Percentiles rank a stretch among this genome's conserved stretches.
Evolutionary conservation across 495 filamentous ascomycete species (phyloP).

Genomic region (Astrothelium macrocarpum): DNA sequence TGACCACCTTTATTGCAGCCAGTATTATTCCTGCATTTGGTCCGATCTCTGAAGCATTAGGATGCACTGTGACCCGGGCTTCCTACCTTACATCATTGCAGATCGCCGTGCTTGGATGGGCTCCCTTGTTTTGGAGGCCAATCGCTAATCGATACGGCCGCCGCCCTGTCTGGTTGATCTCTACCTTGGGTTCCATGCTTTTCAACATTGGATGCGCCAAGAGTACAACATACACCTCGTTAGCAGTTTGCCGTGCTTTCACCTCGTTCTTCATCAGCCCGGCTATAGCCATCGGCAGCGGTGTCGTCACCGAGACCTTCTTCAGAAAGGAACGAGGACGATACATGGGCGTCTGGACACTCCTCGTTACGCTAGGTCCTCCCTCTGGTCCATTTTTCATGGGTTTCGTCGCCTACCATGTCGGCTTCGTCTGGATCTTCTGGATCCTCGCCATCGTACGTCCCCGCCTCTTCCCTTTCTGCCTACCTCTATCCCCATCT

Average conservation of each 20-base stretch:
- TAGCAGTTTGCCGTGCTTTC: conserved; percentile 40
- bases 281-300: conserved; percentile 46
- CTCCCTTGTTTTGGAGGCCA: conserved; percentile 47
- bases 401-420: conserved; percentile 23
- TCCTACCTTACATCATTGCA: conserved; percentile 44
- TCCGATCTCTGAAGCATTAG: conserved; percentile 36
- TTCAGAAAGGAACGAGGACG: conserved; percentile 14
- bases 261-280: conserved; percentile 46
- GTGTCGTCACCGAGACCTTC: conserved; percentile 33
- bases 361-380: conserved; percentile 42
- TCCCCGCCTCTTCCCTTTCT: conserved; percentile 4
- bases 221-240: conserved; percentile 33
- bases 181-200: conserved; percentile 36
- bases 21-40: conserved; percentile 45
- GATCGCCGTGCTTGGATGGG: conserved; percentile 41
- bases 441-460: conserved; percentile 35
- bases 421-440: conserved; percentile 26
- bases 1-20: conserved; percentile 48
- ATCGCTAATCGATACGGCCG: conserved; percentile 48
- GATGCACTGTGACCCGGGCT: conserved; percentile 33
- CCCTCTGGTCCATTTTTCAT: conserved; percentile 28
- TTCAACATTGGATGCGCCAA: conserved; percentile 41
- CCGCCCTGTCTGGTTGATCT: conserved; percentile 44
- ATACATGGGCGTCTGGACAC: conserved; percentile 17
- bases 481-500: neutral